Evolutionary conservation across 129 eudicot genomes (phyloP), one percentile per base, ranked within the genome.

Genomic region (Solidago caesia): DNA sequence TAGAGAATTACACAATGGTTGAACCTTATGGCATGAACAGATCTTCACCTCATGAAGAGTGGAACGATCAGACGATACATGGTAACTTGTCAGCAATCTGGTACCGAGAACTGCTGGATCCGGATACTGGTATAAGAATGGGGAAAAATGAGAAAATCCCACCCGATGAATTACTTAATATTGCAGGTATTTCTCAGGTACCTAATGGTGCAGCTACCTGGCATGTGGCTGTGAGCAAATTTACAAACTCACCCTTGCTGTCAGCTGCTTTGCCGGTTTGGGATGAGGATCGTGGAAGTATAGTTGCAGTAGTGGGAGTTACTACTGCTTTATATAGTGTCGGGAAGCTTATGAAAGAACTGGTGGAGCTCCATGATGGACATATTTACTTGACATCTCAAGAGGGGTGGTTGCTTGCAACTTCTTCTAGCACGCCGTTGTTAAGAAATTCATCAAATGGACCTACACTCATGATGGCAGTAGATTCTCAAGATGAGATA

Each of bases 121-220:
- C 97, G 7, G 43, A 63, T 4, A 90, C 92, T 0, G 98, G 98
- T 15, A 87, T 70, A 49, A 88, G 75, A 67, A 80, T 47, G 7
- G 98, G 93, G 44, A 88, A 90, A 81, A 58, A 82, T 53, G 81
- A 29, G 52, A 80, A 66, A 45, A 90, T 94, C 82, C 97, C 92
- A 26, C 97, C 98, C 0, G 98, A 90, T 47, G 97, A 94, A 33
- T 71, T 94, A 21, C 85, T 94, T 21, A 85, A 94, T 56, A 94
- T 94, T 14, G 97, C 98, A 2, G 98, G 98, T 6, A 84, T 87
- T 66, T 94, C 98, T 57, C 96, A 88, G 69, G 93, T 94, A 16
- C 98, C 98, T 14, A 97, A 94, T 77, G 98, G 98, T 42, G 90
- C 95, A 21, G 96, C 98, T 16, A 79, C 97, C 9, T 94, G 98